Base-by-base conservation (phyloP, 257 asterid species). In the Jaltomata sinuosa region DNA sequence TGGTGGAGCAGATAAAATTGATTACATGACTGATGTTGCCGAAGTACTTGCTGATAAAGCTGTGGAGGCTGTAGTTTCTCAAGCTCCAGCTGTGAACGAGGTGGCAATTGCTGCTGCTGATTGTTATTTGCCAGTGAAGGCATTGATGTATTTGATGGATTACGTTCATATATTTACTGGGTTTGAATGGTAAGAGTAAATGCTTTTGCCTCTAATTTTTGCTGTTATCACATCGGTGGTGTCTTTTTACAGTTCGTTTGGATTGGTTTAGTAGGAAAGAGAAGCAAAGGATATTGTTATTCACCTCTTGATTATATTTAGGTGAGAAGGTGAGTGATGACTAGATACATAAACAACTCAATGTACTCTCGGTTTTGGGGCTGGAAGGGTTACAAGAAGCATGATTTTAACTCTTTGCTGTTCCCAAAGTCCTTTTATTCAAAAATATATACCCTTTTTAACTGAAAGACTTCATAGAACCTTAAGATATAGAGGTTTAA, bases 81-180 rank as follows among this genome's bases (percentile, higher is more conserved):
- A 87, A 87, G 94, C 84, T 40, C 91, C 92, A 74, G 91, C 68
- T 84, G 85, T 86, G 81, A 92, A 79, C 80, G 99, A 97, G 89
- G 98, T 95, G 62, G 97, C 95, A 5, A 62, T 81, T 84, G 98
- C 97, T 0, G 98, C 98, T 2, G 97, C 98, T 0, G 99, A 94
- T 87, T 97, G 98, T 55, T 93, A 74, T 86, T 84, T 88, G 53
- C 98, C 98, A 0, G 96, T 97, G 87, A 98, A 97, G 31, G 94
- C 87, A 19, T 88, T 97, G 45, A 98, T 93, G 87, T 89, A 97
- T 86, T 55, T 94, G 83, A 92, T 97, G 81, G 98, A 93, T 78
- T 93, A 94, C 81, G 89, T 96, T 69, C 99, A 96, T 85, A 81
- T 47, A 31, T 85, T 53, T 69, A 90, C 94, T 21, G 99, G 99